These are phyloP conservation scores for Erythrophleum ivorense DNA, from an alignment of 331 rosid species.

Conservation along the genomic window DNA sequence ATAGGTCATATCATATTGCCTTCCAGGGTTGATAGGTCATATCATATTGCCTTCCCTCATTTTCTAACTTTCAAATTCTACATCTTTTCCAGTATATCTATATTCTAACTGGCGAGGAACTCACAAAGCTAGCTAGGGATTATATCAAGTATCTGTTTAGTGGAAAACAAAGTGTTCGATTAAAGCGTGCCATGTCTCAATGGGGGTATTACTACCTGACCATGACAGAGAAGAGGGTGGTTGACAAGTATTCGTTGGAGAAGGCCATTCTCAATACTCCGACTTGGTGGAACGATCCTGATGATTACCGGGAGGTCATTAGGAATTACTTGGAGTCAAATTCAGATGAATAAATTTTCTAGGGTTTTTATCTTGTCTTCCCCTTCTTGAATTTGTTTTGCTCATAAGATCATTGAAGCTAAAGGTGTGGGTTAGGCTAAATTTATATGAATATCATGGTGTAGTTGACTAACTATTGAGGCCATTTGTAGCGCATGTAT, in stretches of 20 bases:
- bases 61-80: conserved; percentile 18
- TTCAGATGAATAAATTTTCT: conserved; percentile 28
- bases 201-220: conserved; percentile 51
- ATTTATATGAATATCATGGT: not conserved
- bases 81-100: conserved; percentile 66
- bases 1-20: too few species aligned
- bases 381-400: not conserved
- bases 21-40: too few species aligned
- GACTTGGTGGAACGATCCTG: conserved; percentile 49
- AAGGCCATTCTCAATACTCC: conserved; percentile 50
- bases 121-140: conserved; percentile 61
- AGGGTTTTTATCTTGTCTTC: conserved; percentile 5
- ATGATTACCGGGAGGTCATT: conserved; percentile 40
- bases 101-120: conserved; percentile 68
- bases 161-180: conserved; percentile 56
- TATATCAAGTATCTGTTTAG: conserved; percentile 63
- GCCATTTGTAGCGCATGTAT: not conserved
- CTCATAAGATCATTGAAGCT: not conserved
- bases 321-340: conserved; percentile 33
- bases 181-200: conserved; percentile 53
- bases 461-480: not conserved
- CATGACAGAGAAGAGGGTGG: conserved; percentile 43
- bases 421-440: not conserved
- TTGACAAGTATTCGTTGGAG: conserved; percentile 47
- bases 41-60: conserved; percentile 8